Conservation (phyloP, 2,329 filamentous ascomycete genomes). For the Simplicillium sp. region DNA sequence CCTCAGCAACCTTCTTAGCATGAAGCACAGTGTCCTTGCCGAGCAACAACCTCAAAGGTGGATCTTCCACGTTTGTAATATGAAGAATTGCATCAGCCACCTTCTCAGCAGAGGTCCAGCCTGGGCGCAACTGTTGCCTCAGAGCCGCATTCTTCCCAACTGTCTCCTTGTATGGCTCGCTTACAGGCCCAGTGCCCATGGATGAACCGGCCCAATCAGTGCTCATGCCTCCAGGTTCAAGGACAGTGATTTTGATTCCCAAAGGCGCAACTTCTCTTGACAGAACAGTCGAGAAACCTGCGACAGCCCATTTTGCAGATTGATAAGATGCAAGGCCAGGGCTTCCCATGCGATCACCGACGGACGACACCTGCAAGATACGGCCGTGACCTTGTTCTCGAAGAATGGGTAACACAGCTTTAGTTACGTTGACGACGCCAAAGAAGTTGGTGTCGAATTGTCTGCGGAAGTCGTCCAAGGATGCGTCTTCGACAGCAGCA, state of each 20-base stretch:
- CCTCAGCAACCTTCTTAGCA: too few relatives aligned
- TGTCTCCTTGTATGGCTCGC: conserved; percentile 22
- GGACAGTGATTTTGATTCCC: conserved; percentile 26
- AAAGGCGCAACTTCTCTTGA: conserved; percentile 23
- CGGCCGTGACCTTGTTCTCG: conserved; percentile 17
- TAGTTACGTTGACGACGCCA: conserved; percentile 44
- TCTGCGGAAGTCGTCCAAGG: conserved; percentile 34
- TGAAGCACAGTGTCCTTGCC: too few relatives aligned
- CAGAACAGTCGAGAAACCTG: conserved; percentile 25
- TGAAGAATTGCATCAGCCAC: conserved; percentile 18
- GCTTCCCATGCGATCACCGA: conserved; percentile 23
- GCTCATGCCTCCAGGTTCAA: conserved; percentile 30
- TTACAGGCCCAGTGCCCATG: conserved; percentile 15
- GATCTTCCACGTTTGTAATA: conserved; percentile 15
- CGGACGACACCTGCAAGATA: conserved; percentile 29
- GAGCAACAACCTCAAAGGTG: too few relatives aligned
- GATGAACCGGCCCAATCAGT: conserved; percentile 26
- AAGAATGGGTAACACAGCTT: conserved; percentile 24
- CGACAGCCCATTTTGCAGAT: conserved; percentile 27
- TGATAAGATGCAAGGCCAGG: conserved; percentile 26
- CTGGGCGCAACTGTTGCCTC: too few relatives aligned
- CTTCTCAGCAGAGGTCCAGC: conserved; percentile 11
- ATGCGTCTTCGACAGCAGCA: conserved; percentile 42
- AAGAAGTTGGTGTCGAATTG: conserved; percentile 54
- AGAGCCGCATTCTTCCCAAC: conserved; percentile 18